Percentiles rank a stretch among this genome's conserved stretches.
Conservation (phyloP, 2,329 filamentous ascomycete genomes). For the Colletotrichum coccodes region DNA sequence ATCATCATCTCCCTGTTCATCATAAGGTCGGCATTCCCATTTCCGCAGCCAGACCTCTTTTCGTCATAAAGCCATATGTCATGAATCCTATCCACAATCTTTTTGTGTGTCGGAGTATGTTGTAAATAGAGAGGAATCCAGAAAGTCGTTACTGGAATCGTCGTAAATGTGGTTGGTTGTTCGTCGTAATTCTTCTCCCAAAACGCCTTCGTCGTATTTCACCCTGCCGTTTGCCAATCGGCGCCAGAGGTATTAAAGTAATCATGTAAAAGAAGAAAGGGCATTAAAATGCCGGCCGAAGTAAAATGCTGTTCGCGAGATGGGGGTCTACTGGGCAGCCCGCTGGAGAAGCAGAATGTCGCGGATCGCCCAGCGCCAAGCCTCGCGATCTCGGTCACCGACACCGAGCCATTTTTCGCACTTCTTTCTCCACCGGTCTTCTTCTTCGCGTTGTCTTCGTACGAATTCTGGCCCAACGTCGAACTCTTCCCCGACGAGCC, state of each 20-base stretch:
- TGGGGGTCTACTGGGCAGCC: slow-evolving; percentile 31
- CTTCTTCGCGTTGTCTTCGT: slow-evolving; percentile 87
- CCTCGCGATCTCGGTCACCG: slow-evolving; percentile 64
- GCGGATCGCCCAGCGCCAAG: slow-evolving; percentile 83
- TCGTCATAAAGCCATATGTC: slow-evolving; percentile 31
- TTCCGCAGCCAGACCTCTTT: slow-evolving; percentile 20
- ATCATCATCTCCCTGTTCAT: slow-evolving; percentile 20
- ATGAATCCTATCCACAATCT: slow-evolving; percentile 24
- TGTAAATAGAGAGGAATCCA: slow-evolving; percentile 29
- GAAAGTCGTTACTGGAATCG: slow-evolving; percentile 32
- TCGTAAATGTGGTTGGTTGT: slow-evolving; percentile 29
- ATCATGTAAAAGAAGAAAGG: slow-evolving; percentile 8
- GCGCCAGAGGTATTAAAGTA: slow-evolving; percentile 24
- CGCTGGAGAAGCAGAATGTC: slow-evolving; percentile 61
- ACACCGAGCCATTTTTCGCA: slow-evolving; percentile 85
- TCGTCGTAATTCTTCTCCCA: slow-evolving; percentile 26
- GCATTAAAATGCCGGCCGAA: slow-evolving; percentile 28
- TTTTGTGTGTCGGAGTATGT: slow-evolving; percentile 28
- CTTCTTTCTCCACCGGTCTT: slow-evolving; percentile 89
- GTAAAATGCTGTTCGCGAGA: slow-evolving; percentile 18
- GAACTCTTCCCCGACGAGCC: slow-evolving; percentile 94
- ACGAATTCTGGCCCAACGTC: slow-evolving; percentile 97
- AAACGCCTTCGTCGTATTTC: slow-evolving; percentile 27
- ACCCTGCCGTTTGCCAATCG: slow-evolving; percentile 11
- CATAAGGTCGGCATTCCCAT: slow-evolving; percentile 25